These are phyloP conservation scores for Penstemon newberryi DNA, from an alignment of 257 asterid species.

Conservation along the genomic window DNA sequence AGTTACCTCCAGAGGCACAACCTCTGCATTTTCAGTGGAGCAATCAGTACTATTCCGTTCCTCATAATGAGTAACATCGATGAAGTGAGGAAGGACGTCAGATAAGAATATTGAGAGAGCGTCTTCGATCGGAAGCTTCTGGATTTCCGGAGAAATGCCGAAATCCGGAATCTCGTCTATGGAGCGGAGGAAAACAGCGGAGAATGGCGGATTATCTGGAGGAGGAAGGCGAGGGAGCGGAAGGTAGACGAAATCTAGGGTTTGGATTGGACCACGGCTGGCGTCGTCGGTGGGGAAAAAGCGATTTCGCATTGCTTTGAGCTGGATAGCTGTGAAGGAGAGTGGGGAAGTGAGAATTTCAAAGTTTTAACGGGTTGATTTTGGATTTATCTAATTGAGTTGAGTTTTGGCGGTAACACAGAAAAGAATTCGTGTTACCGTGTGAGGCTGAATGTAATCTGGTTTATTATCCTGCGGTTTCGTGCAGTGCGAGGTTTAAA, in stretches of 20 bases:
- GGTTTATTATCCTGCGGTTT: too few relatives aligned
- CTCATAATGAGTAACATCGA: slow-evolving; percentile 33
- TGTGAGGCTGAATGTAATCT: too few relatives aligned
- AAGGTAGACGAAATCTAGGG: slow-evolving; percentile 55
- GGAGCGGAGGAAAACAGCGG: slow-evolving; percentile 31
- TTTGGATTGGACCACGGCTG: slow-evolving; percentile 30
- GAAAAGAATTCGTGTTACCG: too few relatives aligned
- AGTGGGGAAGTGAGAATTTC: slow-evolving; percentile 2
- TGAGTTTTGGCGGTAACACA: too few relatives aligned
- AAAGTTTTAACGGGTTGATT: too few relatives aligned
- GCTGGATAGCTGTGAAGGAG: slow-evolving; percentile 14
- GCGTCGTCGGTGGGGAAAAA: slow-evolving; percentile 51
- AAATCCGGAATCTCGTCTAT: slow-evolving; percentile 46
- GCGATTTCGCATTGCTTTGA: slow-evolving; percentile 78
- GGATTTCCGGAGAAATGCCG: slow-evolving; percentile 38
- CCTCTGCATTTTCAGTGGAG: slow-evolving; percentile 27
- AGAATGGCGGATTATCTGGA: slow-evolving; percentile 28
- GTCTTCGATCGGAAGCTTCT: slow-evolving; percentile 61
- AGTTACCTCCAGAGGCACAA: slow-evolving; percentile 28
- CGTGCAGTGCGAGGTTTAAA: too few relatives aligned
- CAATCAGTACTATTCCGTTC: slow-evolving; percentile 23
- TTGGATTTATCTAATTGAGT: too few relatives aligned
- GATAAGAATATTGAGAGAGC: slow-evolving; percentile 67
- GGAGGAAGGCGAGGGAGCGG: slow-evolving; percentile 56
- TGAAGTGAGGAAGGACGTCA: slow-evolving; percentile 67